A percentile compares a stretch with the other conserved stretches of the same genome.
Evolutionary conservation across 2,329 filamentous ascomycete species (phyloP).

Genomic region (Cytospora piceae): DNA sequence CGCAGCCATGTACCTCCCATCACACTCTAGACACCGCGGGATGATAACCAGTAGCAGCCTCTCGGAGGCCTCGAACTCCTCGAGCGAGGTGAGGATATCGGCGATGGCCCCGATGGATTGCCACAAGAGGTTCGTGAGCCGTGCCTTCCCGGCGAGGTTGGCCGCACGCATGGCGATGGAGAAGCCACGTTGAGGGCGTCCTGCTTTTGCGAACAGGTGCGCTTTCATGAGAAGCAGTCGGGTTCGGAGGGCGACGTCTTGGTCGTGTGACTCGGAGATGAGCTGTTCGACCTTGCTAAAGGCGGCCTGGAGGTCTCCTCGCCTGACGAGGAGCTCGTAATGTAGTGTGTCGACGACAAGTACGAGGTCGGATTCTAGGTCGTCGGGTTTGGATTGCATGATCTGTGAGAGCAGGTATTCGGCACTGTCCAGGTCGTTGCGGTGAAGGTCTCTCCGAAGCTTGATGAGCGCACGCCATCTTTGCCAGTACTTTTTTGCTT

Average conservation of each 20-base stretch:
- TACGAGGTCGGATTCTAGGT: constrained; percentile 56
- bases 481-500: constrained; percentile 74
- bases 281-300: constrained; percentile 53
- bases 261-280: constrained; percentile 47
- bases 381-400: constrained; percentile 54
- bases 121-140: constrained; percentile 73
- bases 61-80: constrained; percentile 70
- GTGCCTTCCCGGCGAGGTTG: constrained; percentile 70
- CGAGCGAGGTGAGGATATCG: constrained; percentile 69
- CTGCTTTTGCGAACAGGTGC: constrained; percentile 67
- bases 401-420: constrained; percentile 56
- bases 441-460: constrained; percentile 64
- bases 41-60: constrained; percentile 70
- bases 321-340: constrained; percentile 54
- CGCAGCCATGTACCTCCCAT: constrained; percentile 64
- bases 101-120: constrained; percentile 69
- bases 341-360: constrained; percentile 57
- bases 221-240: constrained; percentile 75
- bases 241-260: constrained; percentile 67
- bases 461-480: constrained; percentile 70
- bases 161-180: constrained; percentile 77
- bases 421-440: constrained; percentile 55
- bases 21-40: constrained; percentile 76
- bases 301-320: constrained; percentile 52
- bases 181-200: constrained; percentile 74